Evolutionary conservation across 352 stramenopile species (phyloP).

Genomic region (Phytophthora tentaculata): DNA sequence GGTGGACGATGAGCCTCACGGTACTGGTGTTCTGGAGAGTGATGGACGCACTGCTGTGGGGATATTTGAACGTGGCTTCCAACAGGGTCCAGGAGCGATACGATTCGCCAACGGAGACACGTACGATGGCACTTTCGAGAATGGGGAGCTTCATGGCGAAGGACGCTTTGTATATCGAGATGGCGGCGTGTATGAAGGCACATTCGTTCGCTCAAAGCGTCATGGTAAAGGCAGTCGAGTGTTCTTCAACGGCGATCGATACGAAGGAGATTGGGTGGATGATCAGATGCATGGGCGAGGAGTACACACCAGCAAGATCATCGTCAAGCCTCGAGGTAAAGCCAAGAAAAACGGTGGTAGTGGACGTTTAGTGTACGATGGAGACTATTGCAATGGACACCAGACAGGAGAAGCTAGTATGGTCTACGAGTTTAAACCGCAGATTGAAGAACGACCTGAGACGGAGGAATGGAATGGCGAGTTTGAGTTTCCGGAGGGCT

Average conservation of each 20-base stretch:
- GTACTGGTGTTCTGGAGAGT: conserved; percentile 60
- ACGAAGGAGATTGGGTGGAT: conserved; percentile 62
- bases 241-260: conserved; percentile 60
- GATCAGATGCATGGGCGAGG: conserved; percentile 70
- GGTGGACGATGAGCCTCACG: conserved; percentile 61
- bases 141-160: conserved; percentile 54
- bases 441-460: conserved; percentile 8
- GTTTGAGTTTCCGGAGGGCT: conserved; percentile 74
- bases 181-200: conserved; percentile 62
- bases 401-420: conserved; percentile 58
- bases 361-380: conserved; percentile 49
- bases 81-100: conserved; percentile 61
- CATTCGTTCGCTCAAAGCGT: conserved; percentile 54
- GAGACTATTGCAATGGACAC: conserved; percentile 48
- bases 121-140: conserved; percentile 70
- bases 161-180: conserved; percentile 55
- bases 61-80: conserved; percentile 54
- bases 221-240: conserved; percentile 56
- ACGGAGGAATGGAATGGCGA: conserved; percentile 49
- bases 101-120: conserved; percentile 68
- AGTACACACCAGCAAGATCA: conserved; percentile 35
- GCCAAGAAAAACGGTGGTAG: conserved; percentile 5
- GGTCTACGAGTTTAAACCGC: conserved; percentile 44
- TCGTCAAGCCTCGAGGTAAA: conserved; percentile 14
- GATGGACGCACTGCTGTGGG: conserved; percentile 65